Percentiles rank a stretch among this genome's conserved stretches.
Evolutionary conservation across 179 eudicot genomes (phyloP).

Genomic region (Amaranthus tricolor): DNA sequence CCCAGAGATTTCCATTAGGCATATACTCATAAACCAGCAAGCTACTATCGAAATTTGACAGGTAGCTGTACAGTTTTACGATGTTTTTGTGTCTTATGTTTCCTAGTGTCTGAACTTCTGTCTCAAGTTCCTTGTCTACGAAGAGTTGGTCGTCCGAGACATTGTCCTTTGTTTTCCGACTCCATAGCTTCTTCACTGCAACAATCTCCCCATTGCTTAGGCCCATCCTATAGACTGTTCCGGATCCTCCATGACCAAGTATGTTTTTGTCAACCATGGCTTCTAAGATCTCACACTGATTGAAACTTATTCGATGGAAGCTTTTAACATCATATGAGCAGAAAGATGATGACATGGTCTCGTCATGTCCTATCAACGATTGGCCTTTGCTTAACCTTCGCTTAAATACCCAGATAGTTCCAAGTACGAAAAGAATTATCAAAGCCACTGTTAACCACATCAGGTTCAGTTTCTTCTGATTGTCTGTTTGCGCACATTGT

Average conservation of each 20-base stretch:
- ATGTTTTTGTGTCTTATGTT: constrained; percentile 85
- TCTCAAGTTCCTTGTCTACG: constrained; percentile 58
- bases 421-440: constrained; percentile 46
- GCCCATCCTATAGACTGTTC: constrained; percentile 70
- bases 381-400: constrained; percentile 48
- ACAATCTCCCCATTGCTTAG: constrained; percentile 62
- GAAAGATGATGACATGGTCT: constrained; percentile 57
- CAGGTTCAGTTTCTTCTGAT: constrained; percentile 39
- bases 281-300: constrained; percentile 63
- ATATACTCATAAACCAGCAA: constrained; percentile 87
- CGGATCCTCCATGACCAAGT: constrained; percentile 86
- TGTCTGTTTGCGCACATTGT: constrained; percentile 38
- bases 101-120: constrained; percentile 87
- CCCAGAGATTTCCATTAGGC: constrained; percentile 93
- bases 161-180: constrained; percentile 50
- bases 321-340: constrained; percentile 75
- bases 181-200: constrained; percentile 87
- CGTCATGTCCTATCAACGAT: constrained; percentile 47
- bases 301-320: constrained; percentile 68
- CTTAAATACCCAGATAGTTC: constrained; percentile 47
- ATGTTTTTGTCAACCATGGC: constrained; percentile 75
- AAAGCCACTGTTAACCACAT: constrained; percentile 60
- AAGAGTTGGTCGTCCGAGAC: constrained; percentile 39
- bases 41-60: constrained; percentile 61
- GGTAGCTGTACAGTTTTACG: constrained; percentile 72